phyloP scores from a whole-genome alignment of 768 basidiomycete genomes.

The Scleroderma bovista region DNA sequence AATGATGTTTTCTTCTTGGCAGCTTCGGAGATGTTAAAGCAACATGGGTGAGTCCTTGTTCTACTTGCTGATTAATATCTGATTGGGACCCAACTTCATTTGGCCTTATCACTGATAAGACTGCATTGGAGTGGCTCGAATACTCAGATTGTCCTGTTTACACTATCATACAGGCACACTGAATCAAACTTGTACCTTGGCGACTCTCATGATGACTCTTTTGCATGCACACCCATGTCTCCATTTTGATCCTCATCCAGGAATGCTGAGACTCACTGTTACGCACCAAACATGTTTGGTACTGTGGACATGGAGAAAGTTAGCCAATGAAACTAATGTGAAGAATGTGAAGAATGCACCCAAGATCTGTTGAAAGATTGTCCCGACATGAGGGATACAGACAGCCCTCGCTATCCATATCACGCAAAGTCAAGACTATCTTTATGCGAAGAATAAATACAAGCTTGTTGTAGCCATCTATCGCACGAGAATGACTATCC shows the following conservation, averaged over 20 bases:
- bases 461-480: too few relatives aligned
- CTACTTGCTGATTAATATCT: conserved; percentile 29
- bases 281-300: too few relatives aligned
- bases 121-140: conserved; percentile 32
- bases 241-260: conserved; percentile 49
- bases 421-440: too few relatives aligned
- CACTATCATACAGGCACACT: conserved; percentile 46
- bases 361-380: too few relatives aligned
- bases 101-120: conserved; percentile 34
- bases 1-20: conserved; percentile 47
- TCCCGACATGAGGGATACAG: too few relatives aligned
- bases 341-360: too few relatives aligned
- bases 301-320: too few relatives aligned
- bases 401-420: too few relatives aligned
- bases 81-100: conserved; percentile 24
- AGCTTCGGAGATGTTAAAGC: conserved; percentile 29
- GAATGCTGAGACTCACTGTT: conserved; percentile 50
- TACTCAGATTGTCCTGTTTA: conserved; percentile 45
- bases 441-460: too few relatives aligned
- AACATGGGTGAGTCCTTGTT: conserved; percentile 32
- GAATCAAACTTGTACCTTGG: conserved; percentile 53
- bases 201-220: conserved; percentile 44
- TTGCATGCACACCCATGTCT: conserved; percentile 34
- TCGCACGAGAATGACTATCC: too few relatives aligned
- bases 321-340: too few relatives aligned